Evolutionary conservation across 2,329 filamentous ascomycete genomes (phyloP).

Genomic region (Cordyceps cateniannulata): DNA sequence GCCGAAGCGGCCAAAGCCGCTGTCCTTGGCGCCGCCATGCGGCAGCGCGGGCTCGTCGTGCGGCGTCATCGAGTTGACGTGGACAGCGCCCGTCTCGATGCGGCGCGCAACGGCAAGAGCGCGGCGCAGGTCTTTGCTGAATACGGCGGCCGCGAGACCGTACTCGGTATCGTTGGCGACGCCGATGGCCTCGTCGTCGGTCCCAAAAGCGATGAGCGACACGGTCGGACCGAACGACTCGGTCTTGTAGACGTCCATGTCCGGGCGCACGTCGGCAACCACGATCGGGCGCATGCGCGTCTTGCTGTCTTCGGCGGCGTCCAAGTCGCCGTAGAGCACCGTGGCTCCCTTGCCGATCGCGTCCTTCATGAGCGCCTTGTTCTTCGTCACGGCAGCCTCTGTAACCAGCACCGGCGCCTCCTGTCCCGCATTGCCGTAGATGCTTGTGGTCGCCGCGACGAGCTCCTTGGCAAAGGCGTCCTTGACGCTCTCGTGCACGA

Average conservation of each 20-base stretch:
- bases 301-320: constrained; percentile 22
- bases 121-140: constrained; percentile 56
- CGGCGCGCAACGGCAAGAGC: constrained; percentile 49
- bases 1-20: constrained; percentile 54
- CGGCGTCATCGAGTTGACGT: constrained; percentile 56
- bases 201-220: constrained; percentile 54
- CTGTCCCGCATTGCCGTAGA: not conserved
- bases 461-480: constrained; percentile 11
- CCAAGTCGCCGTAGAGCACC: constrained; percentile 29
- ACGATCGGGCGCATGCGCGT: constrained; percentile 53
- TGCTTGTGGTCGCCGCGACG: not conserved
- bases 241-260: constrained; percentile 62
- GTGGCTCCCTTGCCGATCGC: constrained; percentile 58
- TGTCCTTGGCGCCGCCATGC: constrained; percentile 56
- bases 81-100: constrained; percentile 57
- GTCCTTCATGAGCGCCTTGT: constrained; percentile 32
- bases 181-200: constrained; percentile 62
- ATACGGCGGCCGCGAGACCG: constrained; percentile 62
- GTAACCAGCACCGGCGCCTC: constrained; percentile 7
- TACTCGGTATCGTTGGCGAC: constrained; percentile 75
- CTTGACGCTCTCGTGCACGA: constrained; percentile 25
- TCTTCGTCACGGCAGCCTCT: constrained; percentile 1
- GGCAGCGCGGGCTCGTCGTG: constrained; percentile 56
- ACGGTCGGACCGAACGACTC: constrained; percentile 70
- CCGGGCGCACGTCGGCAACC: constrained; percentile 48